Conservation (phyloP, 164 flowering plant species). For the Saururus chinensis region DNA sequence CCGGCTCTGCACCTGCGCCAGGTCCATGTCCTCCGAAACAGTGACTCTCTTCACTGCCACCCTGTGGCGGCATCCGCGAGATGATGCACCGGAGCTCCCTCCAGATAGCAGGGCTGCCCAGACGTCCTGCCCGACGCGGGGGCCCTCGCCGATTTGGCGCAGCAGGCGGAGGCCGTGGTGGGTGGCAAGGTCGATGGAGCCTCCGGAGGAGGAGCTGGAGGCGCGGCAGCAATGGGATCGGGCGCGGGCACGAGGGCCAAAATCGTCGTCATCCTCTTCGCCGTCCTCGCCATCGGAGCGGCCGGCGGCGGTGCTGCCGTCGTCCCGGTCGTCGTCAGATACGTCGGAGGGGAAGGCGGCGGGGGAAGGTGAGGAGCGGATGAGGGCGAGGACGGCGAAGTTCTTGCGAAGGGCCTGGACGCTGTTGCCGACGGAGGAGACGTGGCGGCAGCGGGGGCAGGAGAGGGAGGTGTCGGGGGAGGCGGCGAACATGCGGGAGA, state of each 20-base stretch:
- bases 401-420: slow-evolving; percentile 79
- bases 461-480: slow-evolving; percentile 54
- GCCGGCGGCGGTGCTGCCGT: slow-evolving; percentile 11
- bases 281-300: slow-evolving; percentile 14
- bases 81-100: neutral
- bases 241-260: slow-evolving; percentile 8
- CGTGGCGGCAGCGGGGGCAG: slow-evolving; percentile 91
- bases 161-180: slow-evolving; percentile 50
- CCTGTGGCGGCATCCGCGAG: slow-evolving; percentile 39
- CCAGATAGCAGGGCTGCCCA: slow-evolving; percentile 47
- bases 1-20: slow-evolving; percentile 68
- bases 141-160: slow-evolving; percentile 43
- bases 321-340: slow-evolving; percentile 40
- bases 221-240: slow-evolving; percentile 21
- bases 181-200: slow-evolving; percentile 46
- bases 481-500: slow-evolving; percentile 66
- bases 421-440: slow-evolving; percentile 79
- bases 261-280: slow-evolving; percentile 22
- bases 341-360: slow-evolving; percentile 21
- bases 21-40: slow-evolving; percentile 54
- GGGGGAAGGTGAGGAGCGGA: slow-evolving; percentile 24
- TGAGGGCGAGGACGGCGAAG: slow-evolving; percentile 64
- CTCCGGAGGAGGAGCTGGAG: slow-evolving; percentile 34
- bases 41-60: slow-evolving; percentile 80
- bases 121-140: slow-evolving; percentile 55